Percentiles rank a stretch among this genome's conserved stretches.
phyloP scores from a whole-genome alignment of 257 asterid species.

The Osmanthus fragrans region DNA sequence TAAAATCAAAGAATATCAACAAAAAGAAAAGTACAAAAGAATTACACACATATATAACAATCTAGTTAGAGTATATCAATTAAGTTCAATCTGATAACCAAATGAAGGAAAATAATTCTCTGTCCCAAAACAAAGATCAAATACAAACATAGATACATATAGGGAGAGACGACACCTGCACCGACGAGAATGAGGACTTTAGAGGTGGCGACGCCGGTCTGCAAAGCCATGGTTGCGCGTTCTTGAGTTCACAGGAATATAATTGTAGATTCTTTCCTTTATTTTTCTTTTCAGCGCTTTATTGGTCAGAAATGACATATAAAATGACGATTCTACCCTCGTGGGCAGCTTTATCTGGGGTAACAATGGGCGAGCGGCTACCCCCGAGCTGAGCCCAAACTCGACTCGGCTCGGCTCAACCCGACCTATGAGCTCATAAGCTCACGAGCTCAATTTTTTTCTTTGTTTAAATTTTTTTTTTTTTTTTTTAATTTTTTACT shows the following conservation, averaged over 20 bases:
- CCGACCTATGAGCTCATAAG: no score
- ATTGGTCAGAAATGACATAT: no score
- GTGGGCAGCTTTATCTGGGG: no score
- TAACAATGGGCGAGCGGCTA: no score
- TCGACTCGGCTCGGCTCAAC: no score
- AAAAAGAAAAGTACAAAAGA: neutral
- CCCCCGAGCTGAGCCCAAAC: no score
- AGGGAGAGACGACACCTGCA: conserved; percentile 44
- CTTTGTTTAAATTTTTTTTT: no score
- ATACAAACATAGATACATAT: neutral
- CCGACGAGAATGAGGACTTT: conserved; percentile 78
- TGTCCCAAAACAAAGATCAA: neutral
- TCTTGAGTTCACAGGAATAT: neutral
- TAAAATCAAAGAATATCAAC: conserved; percentile 1
- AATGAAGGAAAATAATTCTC: conserved; percentile 6
- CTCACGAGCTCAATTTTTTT: no score
- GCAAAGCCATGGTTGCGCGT: conserved; percentile 62
- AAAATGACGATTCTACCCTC: neutral
- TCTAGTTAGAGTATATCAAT: conserved; percentile 8
- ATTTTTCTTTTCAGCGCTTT: neutral
- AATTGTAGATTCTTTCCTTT: neutral
- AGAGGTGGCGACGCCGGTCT: conserved; percentile 72
- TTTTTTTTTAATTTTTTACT: no score
- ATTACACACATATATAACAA: neutral
- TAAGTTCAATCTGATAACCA: conserved; percentile 25